Conservation (phyloP, 2,329 filamentous ascomycete species). For the Ambrosiella xylebori region DNA sequence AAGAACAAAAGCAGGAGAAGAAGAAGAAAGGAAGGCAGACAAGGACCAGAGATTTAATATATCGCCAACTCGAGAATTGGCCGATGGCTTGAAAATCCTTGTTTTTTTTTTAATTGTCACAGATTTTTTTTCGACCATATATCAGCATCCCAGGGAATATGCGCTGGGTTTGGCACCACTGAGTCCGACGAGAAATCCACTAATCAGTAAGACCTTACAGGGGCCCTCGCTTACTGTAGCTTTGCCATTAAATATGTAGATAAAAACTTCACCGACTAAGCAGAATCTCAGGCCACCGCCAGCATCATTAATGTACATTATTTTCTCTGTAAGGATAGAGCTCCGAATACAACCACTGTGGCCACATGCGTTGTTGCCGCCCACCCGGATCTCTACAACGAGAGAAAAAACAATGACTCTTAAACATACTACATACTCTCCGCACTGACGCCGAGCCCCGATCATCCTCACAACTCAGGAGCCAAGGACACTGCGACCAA, state of each 20-base stretch:
- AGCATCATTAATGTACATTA: background rate
- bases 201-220: background rate
- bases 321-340: background rate
- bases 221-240: background rate
- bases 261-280: background rate
- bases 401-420: background rate
- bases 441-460: background rate
- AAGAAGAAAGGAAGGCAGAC: too few species aligned
- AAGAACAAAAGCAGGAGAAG: background rate
- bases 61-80: too few species aligned
- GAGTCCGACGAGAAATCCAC: background rate
- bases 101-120: too few species aligned
- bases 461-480: background rate
- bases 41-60: too few species aligned
- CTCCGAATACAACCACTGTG: background rate
- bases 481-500: background rate
- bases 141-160: background rate
- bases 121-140: background rate
- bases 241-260: too few species aligned
- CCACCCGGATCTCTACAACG: background rate
- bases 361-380: background rate
- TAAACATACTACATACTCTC: background rate
- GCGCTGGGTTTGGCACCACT: background rate
- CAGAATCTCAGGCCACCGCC: background rate
- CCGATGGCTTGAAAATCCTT: too few species aligned